Base-by-base conservation (phyloP, 2,329 filamentous ascomycete genomes). In the Trichoderma sp. region DNA sequence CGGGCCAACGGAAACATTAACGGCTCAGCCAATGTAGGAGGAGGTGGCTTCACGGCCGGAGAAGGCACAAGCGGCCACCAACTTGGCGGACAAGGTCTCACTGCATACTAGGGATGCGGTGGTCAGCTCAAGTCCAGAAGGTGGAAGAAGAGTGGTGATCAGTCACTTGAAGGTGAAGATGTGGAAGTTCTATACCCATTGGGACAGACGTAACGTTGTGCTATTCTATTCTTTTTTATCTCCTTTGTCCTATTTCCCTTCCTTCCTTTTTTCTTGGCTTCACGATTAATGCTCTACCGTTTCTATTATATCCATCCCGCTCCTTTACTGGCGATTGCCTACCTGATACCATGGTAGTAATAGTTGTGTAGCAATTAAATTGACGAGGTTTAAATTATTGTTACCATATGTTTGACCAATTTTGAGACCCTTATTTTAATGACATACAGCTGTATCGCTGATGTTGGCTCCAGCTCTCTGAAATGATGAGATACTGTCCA, bases 61-160 rank as follows among this genome's bases (percentile, higher is more conserved):
- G 57, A 47, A n/a, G 23, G 39, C 66, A 43, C 34, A 20, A 59
- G 70, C 8, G 50, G 47, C 61, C 66, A 59, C 39, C 17, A 55
- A 2, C 61, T 61, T 23, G 64, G 70, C 7, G 73, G 65, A n/a
- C 71, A 73, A n/a, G 26, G 53, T 17, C 62, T 72, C 57, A 63
- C 72, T 43, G 73, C 74, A 9, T 73, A 72, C 68, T 76, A 76
- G 74, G 61, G 64, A 50, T 72, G 72, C 65, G 68, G 71, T 57
- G 72, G 57, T 39, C 73, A 72, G 39, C 57, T 36, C 50, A 64
- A 66, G 17, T 34, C 69, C 11, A 50, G 43, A 65, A 36, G 70
- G 28, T 66, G 69, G 39, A 68, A 64, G 36, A 70, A 63, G 26
- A 53, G 20, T 9, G 55, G 64, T 17, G 47, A 67, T 9, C 66